A percentile compares a stretch with the other conserved stretches of the same genome.
Conservation (phyloP, 371 early-diverging fungal genomes). For the Mucor irregularis region DNA sequence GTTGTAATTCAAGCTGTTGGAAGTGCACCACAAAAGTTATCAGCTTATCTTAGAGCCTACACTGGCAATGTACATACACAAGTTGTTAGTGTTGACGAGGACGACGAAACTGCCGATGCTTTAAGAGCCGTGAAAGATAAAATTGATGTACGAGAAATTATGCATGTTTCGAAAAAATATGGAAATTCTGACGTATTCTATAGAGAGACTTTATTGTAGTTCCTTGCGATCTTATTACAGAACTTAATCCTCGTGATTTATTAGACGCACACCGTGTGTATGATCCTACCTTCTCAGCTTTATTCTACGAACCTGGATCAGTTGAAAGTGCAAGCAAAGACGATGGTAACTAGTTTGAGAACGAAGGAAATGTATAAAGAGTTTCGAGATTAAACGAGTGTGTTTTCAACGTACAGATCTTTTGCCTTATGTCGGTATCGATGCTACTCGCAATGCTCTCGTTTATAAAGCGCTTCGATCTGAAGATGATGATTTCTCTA, state of each 20-base stretch:
- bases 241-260: conserved; percentile 77
- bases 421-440: conserved; percentile 79
- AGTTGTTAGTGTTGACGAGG: conserved; percentile 70
- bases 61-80: conserved; percentile 62
- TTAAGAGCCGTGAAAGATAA: conserved; percentile 76
- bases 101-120: conserved; percentile 84
- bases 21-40: conserved; percentile 53
- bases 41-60: conserved; percentile 75
- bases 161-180: neutral
- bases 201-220: conserved; percentile 90
- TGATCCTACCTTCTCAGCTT: conserved; percentile 75
- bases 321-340: conserved; percentile 58
- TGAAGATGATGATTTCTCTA: conserved; percentile 70
- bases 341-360: conserved; percentile 52
- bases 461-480: conserved; percentile 61
- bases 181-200: neutral
- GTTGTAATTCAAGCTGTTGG: conserved; percentile 63
- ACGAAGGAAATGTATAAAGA: neutral
- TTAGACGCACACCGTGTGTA: conserved; percentile 79
- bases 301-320: conserved; percentile 76
- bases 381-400: too few species aligned
- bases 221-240: conserved; percentile 86
- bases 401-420: too few species aligned
- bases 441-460: conserved; percentile 71
- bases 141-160: conserved; percentile 61